Conservation (phyloP, 2,329 filamentous ascomycete genomes). For the Microsporum canis region DNA sequence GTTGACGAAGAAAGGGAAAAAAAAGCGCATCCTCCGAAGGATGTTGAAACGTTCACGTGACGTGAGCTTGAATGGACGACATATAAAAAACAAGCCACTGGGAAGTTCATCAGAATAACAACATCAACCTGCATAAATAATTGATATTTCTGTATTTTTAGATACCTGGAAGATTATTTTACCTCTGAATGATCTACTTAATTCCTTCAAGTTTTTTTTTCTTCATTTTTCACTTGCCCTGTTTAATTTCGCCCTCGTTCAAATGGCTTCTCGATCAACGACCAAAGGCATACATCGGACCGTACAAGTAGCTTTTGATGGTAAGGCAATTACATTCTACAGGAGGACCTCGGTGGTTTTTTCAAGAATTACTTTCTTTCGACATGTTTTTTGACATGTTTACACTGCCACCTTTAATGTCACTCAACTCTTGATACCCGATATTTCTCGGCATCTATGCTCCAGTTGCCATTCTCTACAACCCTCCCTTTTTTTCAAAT, state of each 20-base stretch:
- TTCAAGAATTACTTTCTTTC: background rate
- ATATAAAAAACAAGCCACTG: background rate
- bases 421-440: background rate
- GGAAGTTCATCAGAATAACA: background rate
- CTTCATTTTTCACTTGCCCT: background rate
- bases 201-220: background rate
- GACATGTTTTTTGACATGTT: background rate
- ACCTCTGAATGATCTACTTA: background rate
- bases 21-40: background rate
- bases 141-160: background rate
- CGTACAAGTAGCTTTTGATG: conserved; percentile 36
- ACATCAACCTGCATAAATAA: background rate
- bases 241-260: background rate
- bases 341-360: too few relatives aligned
- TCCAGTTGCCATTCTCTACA: too few relatives aligned
- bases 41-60: background rate
- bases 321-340: conserved; percentile 22
- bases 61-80: background rate
- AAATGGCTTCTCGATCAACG: background rate
- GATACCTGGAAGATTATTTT: background rate
- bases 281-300: conserved; percentile 17
- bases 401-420: background rate
- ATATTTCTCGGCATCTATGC: too few relatives aligned
- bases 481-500: too few relatives aligned
- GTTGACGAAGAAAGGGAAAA: background rate